Percentiles rank a stretch among this genome's conserved stretches.
Evolutionary conservation across 495 filamentous ascomycete genomes (phyloP).

Genomic region (Amorphotheca resinae): DNA sequence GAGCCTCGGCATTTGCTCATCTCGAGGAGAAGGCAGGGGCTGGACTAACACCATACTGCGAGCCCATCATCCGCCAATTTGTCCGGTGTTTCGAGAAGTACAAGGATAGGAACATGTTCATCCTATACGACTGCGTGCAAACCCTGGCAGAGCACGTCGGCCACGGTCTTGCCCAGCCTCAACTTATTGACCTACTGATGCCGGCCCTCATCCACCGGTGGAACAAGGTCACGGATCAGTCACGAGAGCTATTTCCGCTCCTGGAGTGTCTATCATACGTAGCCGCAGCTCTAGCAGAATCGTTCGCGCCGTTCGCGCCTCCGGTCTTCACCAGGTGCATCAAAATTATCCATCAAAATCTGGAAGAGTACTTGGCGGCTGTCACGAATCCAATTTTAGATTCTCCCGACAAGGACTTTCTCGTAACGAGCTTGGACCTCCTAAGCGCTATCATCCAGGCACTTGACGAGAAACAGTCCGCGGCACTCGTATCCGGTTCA

Average conservation of each 20-base stretch:
- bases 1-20: slow-evolving; percentile 90
- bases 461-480: slow-evolving; percentile 60
- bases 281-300: slow-evolving; percentile 69
- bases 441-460: slow-evolving; percentile 91
- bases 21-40: slow-evolving; percentile 87
- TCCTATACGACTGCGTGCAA: slow-evolving; percentile 97
- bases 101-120: slow-evolving; percentile 98
- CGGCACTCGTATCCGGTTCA: slow-evolving; percentile 58
- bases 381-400: slow-evolving; percentile 54
- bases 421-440: slow-evolving; percentile 92
- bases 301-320: slow-evolving; percentile 71
- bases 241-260: slow-evolving; percentile 85
- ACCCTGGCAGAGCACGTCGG: slow-evolving; percentile 90
- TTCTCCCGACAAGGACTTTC: slow-evolving; percentile 88
- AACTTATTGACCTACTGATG: slow-evolving; percentile 80
- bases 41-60: slow-evolving; percentile 68
- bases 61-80: slow-evolving; percentile 84
- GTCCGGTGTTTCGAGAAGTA: slow-evolving; percentile 86
- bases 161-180: slow-evolving; percentile 59
- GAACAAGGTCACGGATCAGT: slow-evolving; percentile 77
- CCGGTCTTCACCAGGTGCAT: slow-evolving; percentile 79
- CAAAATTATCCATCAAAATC: slow-evolving; percentile 79
- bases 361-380: slow-evolving; percentile 60
- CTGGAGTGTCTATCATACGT: slow-evolving; percentile 94
- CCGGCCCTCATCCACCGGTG: slow-evolving; percentile 85